Percentiles rank a stretch among this genome's conserved stretches.
Conservation (phyloP, 805 yeast genomes). For the Candida endomychidarum region DNA sequence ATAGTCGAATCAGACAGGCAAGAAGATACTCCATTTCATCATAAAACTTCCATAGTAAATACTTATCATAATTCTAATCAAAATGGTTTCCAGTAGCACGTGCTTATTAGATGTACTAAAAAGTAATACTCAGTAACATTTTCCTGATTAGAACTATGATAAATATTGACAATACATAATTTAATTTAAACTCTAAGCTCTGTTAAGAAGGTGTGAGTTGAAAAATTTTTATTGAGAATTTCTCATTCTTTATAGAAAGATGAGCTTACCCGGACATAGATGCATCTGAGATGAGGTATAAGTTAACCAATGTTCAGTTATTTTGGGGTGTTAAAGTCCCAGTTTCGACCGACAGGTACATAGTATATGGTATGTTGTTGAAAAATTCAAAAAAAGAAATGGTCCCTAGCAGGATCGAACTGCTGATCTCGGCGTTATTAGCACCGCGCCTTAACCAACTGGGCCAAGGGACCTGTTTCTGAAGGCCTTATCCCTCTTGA, state of each 20-base stretch:
- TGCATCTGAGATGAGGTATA: too few relatives aligned
- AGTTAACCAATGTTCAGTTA: too few relatives aligned
- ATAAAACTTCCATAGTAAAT: constrained; percentile 15
- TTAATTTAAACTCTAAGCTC: constrained; percentile 9
- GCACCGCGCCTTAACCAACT: constrained; percentile 56
- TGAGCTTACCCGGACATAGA: constrained; percentile 5
- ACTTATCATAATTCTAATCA: too few relatives aligned
- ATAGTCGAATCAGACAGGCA: constrained; percentile 92
- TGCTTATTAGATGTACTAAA: too few relatives aligned
- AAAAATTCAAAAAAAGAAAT: constrained; percentile 23
- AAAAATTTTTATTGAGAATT: constrained; percentile 1
- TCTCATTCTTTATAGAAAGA: constrained; percentile 3
- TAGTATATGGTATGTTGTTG: too few relatives aligned
- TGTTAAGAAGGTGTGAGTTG: constrained; percentile 7
- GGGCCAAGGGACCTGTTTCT: constrained; percentile 53
- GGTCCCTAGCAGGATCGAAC: constrained; percentile 90
- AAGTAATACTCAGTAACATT: too few relatives aligned
- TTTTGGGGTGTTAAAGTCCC: too few relatives aligned
- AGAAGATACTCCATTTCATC: constrained; percentile 67
- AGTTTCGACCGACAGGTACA: too few relatives aligned
- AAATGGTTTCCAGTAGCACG: too few relatives aligned
- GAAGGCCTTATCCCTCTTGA: too few relatives aligned
- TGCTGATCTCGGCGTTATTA: constrained; percentile 69
- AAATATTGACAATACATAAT: neutral
- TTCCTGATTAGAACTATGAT: neutral